phyloP scores from a whole-genome alignment of 2,329 filamentous ascomycete genomes.

The Cytospora mali region DNA sequence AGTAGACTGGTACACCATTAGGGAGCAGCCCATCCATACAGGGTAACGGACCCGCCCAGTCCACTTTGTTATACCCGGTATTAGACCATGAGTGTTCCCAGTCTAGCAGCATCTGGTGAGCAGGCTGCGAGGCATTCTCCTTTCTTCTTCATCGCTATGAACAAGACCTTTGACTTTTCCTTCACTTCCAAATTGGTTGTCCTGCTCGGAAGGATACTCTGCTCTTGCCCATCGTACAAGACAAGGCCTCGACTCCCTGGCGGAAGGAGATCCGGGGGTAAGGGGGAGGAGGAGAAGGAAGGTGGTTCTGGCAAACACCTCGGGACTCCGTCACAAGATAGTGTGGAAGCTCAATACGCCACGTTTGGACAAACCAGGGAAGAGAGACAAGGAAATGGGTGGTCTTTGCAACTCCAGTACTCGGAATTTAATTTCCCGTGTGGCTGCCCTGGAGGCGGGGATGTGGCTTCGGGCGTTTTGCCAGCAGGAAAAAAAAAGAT shows the following conservation, averaged over 20 bases:
- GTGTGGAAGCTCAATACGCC: not conserved
- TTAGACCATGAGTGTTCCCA: not conserved
- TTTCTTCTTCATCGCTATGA: not conserved
- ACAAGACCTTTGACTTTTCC: not conserved
- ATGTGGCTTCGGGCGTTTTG: not conserved
- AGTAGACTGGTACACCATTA: not conserved
- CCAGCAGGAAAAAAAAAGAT: not conserved
- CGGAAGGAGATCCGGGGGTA: not conserved
- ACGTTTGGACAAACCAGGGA: not conserved
- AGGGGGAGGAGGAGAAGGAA: not conserved
- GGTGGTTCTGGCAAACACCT: not conserved
- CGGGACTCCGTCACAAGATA: not conserved
- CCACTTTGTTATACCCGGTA: not conserved
- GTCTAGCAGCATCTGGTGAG: too few species aligned
- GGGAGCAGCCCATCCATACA: not conserved
- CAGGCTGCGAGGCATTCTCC: too few species aligned
- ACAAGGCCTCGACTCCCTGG: not conserved
- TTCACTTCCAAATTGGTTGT: too few species aligned
- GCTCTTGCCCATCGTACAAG: not conserved
- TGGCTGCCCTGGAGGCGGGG: not conserved
- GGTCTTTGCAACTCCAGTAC: slow-evolving; percentile 2
- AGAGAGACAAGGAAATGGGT: slow-evolving; percentile 10
- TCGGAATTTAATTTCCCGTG: not conserved
- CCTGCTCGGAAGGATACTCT: not conserved
- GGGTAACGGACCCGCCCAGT: not conserved